These are phyloP conservation scores for Prunus mongolica DNA, from an alignment of 306 rosid genomes.

Conservation along the genomic window DNA sequence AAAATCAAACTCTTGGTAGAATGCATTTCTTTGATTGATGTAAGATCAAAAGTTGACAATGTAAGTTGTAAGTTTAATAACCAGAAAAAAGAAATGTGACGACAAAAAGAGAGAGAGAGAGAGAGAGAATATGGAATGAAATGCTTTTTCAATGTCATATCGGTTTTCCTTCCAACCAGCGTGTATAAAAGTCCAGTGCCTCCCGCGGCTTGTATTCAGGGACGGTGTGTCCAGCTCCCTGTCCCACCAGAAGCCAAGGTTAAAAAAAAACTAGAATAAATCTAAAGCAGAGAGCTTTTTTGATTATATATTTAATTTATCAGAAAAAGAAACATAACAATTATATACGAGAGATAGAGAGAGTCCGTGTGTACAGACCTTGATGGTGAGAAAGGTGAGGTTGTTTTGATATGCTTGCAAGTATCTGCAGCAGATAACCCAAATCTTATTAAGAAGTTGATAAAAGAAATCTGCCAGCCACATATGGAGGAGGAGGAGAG, in stretches of 20 bases:
- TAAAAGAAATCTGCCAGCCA: too few species aligned
- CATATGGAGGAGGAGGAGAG: too few species aligned
- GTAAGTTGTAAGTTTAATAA: too few species aligned
- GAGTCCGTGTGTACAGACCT: constrained; percentile 17
- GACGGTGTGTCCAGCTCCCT: constrained; percentile 82
- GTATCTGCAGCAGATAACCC: constrained; percentile 24
- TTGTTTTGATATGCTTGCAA: constrained; percentile 35
- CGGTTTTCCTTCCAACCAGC: constrained; percentile 51
- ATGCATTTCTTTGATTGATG: too few species aligned
- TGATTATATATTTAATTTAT: not conserved
- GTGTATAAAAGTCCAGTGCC: constrained; percentile 60
- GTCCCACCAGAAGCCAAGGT: not conserved
- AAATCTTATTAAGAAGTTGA: too few species aligned
- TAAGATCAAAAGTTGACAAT: too few species aligned
- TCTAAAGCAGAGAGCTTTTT: not conserved
- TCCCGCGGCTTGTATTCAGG: constrained; percentile 73
- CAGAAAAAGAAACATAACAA: not conserved
- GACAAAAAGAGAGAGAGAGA: too few species aligned
- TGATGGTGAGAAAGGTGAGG: constrained; percentile 47
- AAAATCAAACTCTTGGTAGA: too few species aligned
- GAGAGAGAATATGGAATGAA: not conserved
- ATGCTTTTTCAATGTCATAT: constrained; percentile 4
- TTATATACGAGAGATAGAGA: not conserved
- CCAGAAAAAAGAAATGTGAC: too few species aligned
- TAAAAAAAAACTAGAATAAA: not conserved